These are phyloP conservation scores for Daldinia grandis DNA, from an alignment of 495 filamentous ascomycete species.

Conservation along the genomic window DNA sequence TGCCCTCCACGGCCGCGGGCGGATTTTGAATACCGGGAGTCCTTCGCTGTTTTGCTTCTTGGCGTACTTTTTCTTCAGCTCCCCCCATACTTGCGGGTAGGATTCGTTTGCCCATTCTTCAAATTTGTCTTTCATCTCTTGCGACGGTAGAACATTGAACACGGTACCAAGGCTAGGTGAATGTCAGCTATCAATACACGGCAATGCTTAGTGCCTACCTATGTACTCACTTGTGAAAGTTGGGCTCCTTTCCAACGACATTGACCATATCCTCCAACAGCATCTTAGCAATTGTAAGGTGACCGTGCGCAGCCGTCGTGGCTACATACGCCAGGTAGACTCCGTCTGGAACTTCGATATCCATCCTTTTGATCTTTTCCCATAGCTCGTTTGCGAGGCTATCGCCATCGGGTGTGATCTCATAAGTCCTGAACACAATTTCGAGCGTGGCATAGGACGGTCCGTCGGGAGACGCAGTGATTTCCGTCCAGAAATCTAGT, in stretches of 20 bases:
- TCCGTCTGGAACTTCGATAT: constrained; percentile 73
- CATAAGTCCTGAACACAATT: constrained; percentile 80
- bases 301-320: constrained; percentile 73
- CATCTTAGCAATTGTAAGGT: constrained; percentile 69
- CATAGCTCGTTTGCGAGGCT: constrained; percentile 75
- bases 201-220: background rate
- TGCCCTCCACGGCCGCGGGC: constrained; percentile 54
- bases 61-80: constrained; percentile 61
- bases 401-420: constrained; percentile 68
- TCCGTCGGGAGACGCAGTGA: constrained; percentile 78
- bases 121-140: constrained; percentile 69
- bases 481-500: constrained; percentile 81
- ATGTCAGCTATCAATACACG: constrained; percentile 18
- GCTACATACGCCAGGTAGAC: constrained; percentile 79
- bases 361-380: constrained; percentile 74
- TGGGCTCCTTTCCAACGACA: constrained; percentile 69
- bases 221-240: constrained; percentile 72
- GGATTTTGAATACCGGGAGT: constrained; percentile 49
- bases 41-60: constrained; percentile 50
- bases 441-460: constrained; percentile 80
- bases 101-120: constrained; percentile 72
- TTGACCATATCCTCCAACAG: constrained; percentile 70
- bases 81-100: constrained; percentile 73
- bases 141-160: constrained; percentile 72
- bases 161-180: constrained; percentile 69